Base-by-base conservation (phyloP, 2,329 filamentous ascomycete genomes). In the Penicillium sp. region DNA sequence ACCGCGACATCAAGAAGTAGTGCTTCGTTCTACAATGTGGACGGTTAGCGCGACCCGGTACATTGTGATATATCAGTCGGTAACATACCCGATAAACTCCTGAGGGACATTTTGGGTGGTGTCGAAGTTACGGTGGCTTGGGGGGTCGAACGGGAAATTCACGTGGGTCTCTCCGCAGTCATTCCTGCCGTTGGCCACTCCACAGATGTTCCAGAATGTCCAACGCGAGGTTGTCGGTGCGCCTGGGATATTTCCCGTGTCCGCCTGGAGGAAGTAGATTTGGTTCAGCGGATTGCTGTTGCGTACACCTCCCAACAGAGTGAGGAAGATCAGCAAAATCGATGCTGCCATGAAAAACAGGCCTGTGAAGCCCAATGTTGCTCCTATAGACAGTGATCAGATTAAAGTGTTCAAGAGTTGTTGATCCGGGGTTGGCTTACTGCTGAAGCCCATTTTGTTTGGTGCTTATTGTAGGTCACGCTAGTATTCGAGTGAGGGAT, bases 181-280 rank as follows among this genome's bases (percentile, higher is more conserved):
- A 50, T 79, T 79, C 70, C 86, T 73, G 31, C 80, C 73, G 35
- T 59, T 84, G 59, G 77, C 77, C 31, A 79, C 79, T 50, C 86
- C 85, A 77, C 92, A 96, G 59, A 95, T 80, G 73, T 89, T 87
- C 81, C 95, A 94, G 77, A 89, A 96, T 35, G 92, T 95, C 93
- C 93, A 97, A 77, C 93, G 87, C 13, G 90, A 87, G 18, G 82
- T 66, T 49, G 80, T 60, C 50, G 87, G 84, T 13, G 90, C 87
- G 46, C 87, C 86, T 3, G 82, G 79, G 69, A 96, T 92, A 69
- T 81, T 85, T 32, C 77, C 78, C 1, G 92, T 96, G 70, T 89
- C 83, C 66, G 90, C 90, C 69, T 88, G 81, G 32, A 97, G 85
- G 80, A 97, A 96, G 76, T 91, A 97, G 62, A 92, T 91, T 57